Conservation (phyloP, 2,329 filamentous ascomycete genomes). For the Colletotrichum sp. region DNA sequence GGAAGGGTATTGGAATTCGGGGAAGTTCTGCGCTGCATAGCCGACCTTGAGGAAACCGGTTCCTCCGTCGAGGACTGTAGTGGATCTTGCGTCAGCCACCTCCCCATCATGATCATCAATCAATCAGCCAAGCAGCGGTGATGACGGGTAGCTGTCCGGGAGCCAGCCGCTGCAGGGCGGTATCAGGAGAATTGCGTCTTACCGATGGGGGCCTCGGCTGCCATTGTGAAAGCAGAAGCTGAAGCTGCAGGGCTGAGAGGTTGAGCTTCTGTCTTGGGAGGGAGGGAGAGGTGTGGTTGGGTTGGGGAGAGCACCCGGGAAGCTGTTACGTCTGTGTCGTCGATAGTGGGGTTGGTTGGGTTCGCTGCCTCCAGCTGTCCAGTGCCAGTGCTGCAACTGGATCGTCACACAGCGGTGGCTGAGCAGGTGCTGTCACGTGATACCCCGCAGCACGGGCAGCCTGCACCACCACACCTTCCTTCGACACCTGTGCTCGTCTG, state of each 20-base stretch:
- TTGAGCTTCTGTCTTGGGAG: constrained; percentile 33
- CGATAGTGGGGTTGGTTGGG: constrained; percentile 21
- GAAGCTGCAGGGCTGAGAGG: constrained; percentile 6
- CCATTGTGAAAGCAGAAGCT: constrained; percentile 44
- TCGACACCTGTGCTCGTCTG: not conserved
- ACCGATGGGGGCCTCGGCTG: constrained; percentile 63
- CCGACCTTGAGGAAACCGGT: constrained; percentile 99
- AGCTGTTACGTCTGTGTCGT: constrained; percentile 24
- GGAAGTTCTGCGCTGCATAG: constrained; percentile 99
- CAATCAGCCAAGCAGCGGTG: not conserved
- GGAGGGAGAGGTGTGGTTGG: constrained; percentile 15
- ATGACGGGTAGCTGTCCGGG: not conserved
- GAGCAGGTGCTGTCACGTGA: constrained; percentile 38
- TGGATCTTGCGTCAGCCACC: constrained; percentile 20
- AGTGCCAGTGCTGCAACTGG: not conserved
- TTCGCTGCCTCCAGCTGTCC: constrained; percentile 12
- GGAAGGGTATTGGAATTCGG: constrained; percentile 97
- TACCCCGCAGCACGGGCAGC: constrained; percentile 30
- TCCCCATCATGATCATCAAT: not conserved
- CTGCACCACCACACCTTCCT: not conserved
- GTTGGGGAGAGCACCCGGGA: constrained; percentile 15
- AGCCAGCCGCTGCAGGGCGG: not conserved
- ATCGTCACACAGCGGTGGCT: constrained; percentile 21
- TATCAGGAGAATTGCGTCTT: constrained; percentile 29
- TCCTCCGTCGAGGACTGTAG: constrained; percentile 94